Conservation (phyloP, 176 grass and related monocot species). For the Musa acuminata region DNA sequence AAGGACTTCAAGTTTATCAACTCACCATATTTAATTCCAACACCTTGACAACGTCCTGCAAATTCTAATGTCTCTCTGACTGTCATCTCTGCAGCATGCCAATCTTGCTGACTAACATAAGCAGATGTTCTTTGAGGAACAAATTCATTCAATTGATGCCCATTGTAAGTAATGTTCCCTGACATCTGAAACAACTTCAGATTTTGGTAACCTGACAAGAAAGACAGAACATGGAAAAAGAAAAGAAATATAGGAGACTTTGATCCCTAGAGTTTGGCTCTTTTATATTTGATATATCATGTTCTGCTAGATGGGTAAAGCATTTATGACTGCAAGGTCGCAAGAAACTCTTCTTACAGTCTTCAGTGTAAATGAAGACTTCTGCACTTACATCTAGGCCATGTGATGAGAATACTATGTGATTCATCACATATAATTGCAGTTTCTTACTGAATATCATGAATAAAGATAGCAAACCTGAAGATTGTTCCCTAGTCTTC, state of each 20-base stretch:
- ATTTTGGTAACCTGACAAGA: constrained; percentile 4
- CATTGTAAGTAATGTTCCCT: constrained; percentile 81
- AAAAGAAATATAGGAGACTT: background rate
- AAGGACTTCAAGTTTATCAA: constrained; percentile 11
- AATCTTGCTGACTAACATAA: constrained; percentile 95
- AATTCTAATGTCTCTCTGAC: constrained; percentile 93
- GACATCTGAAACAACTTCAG: constrained; percentile 46
- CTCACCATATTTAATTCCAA: constrained; percentile 97
- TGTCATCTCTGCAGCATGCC: constrained; percentile 89
- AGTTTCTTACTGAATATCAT: background rate
- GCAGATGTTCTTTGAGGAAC: constrained; percentile 96
- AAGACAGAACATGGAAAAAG: background rate
- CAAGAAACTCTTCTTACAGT: background rate
- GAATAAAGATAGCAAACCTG: constrained; percentile 34
- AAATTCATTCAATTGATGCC: constrained; percentile 70
- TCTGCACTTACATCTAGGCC: background rate
- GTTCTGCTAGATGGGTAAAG: background rate
- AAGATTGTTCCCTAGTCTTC: constrained; percentile 61
- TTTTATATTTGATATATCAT: background rate
- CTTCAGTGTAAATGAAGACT: background rate
- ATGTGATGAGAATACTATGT: too few relatives aligned
- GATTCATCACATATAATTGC: too few relatives aligned
- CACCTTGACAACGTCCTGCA: constrained; percentile 86
- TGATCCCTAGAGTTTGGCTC: background rate
- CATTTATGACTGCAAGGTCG: background rate